Evolutionary conservation across 148 eudicot genomes (phyloP), one percentile per base, ranked within the genome.

Genomic region (Silene conica): DNA sequence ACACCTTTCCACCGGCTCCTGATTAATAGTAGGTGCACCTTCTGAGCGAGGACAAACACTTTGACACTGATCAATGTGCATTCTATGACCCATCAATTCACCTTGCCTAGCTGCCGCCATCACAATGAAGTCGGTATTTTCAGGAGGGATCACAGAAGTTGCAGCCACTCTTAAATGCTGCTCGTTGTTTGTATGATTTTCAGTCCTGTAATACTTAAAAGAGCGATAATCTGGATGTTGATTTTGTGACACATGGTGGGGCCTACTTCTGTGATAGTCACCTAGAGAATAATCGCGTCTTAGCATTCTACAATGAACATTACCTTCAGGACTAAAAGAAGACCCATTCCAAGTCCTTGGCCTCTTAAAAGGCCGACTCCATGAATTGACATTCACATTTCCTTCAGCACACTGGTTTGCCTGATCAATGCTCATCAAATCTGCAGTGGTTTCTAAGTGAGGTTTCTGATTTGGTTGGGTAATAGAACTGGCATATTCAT

Each of bases 341-440:
- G 74, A 69, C 28, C 74, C 23, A 69, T 70, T 62, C 56, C 48
- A 63, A 25, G 74, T 69, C 26, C 74, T 75, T 52, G 6, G 75
- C 71, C 78, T 55, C 70, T 79, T 74, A 12, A 43, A 63, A n/a
- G 78, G 72, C 55, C n/a, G 78, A 64, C 75, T 64, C 71, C 73
- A 68, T 70, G 71, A 75, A 70, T 19, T 56, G 28, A 70, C 22
- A 69, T 57, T 38, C 50, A 60, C 69, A 59, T 67, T 59, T 59
- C 54, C 62, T 70, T 60, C 61, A 21, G 59, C 68, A 75, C 26
- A 9, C 67, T 70, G 71, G 76, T 23, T 58, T 31, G 46, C 8
- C 9, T 41, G 65, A 38, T 46, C 65, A 75, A 13, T 26, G 28
- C 56, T 43, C 41, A 56, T 58, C 18, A 16, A 43, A 64, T 54